A percentile compares a stretch with the other conserved stretches of the same genome.
Conservation (phyloP, 2,329 filamentous ascomycete species). For the Pseudogymnoascus sp. region DNA sequence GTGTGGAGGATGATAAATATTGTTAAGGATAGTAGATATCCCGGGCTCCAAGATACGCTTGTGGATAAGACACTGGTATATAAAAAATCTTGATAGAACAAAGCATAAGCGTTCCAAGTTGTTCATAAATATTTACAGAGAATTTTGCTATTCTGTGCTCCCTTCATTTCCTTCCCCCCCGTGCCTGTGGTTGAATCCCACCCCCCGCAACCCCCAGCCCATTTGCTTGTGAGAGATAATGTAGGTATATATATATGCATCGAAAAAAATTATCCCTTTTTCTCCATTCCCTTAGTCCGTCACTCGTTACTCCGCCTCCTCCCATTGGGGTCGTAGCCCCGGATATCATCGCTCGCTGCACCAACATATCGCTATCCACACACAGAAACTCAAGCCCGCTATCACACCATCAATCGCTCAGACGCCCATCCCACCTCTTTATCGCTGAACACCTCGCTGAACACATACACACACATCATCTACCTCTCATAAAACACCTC, state of each 20-base stretch:
- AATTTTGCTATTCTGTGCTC: no score
- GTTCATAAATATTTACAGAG: no score
- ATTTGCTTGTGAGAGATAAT: no score
- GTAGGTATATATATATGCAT: not conserved
- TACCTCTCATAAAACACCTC: not conserved
- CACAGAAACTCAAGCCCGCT: not conserved
- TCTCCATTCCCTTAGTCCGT: not conserved
- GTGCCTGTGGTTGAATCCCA: no score
- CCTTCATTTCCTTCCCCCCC: no score
- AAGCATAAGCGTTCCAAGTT: no score
- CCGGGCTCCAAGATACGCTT: not conserved
- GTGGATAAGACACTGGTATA: not conserved
- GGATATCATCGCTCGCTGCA: not conserved
- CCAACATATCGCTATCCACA: not conserved
- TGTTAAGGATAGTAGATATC: not conserved
- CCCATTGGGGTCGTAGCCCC: not conserved
- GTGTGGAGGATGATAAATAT: not conserved
- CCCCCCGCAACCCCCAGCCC: no score
- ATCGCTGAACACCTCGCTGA: not conserved
- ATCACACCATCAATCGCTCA: not conserved
- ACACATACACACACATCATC: not conserved
- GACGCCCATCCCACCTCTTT: not conserved
- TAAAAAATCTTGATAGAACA: not conserved
- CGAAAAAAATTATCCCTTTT: not conserved
- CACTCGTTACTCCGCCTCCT: no score